Conservation (phyloP, 2,329 filamentous ascomycete species). For the Beauveria sp. region DNA sequence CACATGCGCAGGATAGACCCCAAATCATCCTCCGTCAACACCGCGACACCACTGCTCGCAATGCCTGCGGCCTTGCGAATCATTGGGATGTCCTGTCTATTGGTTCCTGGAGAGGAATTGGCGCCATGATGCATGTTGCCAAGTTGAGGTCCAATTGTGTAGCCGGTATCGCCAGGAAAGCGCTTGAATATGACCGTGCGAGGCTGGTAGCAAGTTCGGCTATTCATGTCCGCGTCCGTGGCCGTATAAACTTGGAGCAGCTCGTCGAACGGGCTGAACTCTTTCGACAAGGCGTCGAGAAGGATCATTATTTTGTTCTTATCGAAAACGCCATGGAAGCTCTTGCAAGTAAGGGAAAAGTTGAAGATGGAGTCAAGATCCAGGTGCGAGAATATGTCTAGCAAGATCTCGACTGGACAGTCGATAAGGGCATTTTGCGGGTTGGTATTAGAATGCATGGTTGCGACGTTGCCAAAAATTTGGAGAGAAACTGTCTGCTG, state of each 20-base stretch:
- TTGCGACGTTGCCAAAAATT: background rate
- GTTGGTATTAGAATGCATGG: background rate
- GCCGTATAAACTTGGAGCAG: conserved; percentile 41
- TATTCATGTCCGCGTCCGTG: conserved; percentile 27
- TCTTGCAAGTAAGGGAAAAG: conserved; percentile 29
- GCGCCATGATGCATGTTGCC: conserved; percentile 10
- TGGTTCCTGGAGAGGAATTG: background rate
- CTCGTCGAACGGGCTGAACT: conserved; percentile 37
- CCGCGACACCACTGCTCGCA: conserved; percentile 15
- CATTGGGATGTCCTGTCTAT: background rate
- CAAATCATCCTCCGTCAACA: conserved; percentile 27
- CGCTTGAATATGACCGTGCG: conserved; percentile 32
- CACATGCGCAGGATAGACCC: conserved; percentile 26
- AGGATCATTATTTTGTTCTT: conserved; percentile 34
- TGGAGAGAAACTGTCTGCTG: background rate
- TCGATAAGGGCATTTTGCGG: conserved; percentile 18
- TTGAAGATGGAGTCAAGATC: conserved; percentile 33
- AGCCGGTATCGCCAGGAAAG: conserved; percentile 24
- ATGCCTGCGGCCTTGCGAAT: background rate
- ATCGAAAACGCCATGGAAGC: conserved; percentile 33
- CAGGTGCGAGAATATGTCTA: conserved; percentile 40
- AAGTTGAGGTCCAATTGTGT: conserved; percentile 17
- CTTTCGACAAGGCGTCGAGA: conserved; percentile 31
- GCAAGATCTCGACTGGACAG: conserved; percentile 39
- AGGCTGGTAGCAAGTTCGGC: conserved; percentile 28